Percentiles rank a stretch among this genome's conserved stretches.
These are phyloP conservation scores for Atkinsonella hypoxylon DNA, from an alignment of 2,329 filamentous ascomycete genomes.

Conservation along the genomic window DNA sequence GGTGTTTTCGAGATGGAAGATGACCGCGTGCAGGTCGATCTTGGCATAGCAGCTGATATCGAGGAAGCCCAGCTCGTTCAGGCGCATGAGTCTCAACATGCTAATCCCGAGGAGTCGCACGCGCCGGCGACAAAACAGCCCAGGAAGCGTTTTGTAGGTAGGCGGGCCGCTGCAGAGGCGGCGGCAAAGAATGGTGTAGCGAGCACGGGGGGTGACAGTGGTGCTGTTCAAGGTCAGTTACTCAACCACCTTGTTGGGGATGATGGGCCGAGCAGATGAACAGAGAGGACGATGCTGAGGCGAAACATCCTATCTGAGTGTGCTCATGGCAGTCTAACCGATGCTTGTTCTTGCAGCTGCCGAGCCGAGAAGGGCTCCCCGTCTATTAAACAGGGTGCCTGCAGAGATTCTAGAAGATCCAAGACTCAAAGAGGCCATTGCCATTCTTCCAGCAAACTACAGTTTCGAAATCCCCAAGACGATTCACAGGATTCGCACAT, in stretches of 20 bases:
- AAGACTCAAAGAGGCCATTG: conserved; percentile 77
- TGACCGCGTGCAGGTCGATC: conserved; percentile 56
- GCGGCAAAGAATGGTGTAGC: conserved; percentile 30
- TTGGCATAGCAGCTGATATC: conserved; percentile 57
- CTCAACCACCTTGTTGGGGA: neutral
- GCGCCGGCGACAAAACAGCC: conserved; percentile 49
- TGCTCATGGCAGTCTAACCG: neutral
- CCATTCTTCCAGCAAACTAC: conserved; percentile 87
- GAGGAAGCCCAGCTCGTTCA: conserved; percentile 33
- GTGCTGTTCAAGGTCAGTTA: conserved; percentile 38
- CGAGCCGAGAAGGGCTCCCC: conserved; percentile 57
- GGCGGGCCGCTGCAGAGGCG: conserved; percentile 57
- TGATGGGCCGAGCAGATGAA: too few species aligned
- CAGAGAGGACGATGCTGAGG: too few species aligned
- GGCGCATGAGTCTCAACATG: conserved; percentile 13
- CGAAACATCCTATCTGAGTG: too few species aligned
- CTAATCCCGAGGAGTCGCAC: conserved; percentile 4
- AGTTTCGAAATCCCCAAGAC: conserved; percentile 98
- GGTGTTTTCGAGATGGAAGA: conserved; percentile 50
- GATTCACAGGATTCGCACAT: conserved; percentile 79
- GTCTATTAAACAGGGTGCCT: conserved; percentile 85
- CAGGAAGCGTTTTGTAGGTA: conserved; percentile 84
- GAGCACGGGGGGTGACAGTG: conserved; percentile 15
- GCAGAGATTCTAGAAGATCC: conserved; percentile 74
- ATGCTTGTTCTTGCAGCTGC: conserved; percentile 38